These are phyloP conservation scores for Trichoderma koningiopsis DNA, from an alignment of 2,329 filamentous ascomycete genomes.

Conservation along the genomic window DNA sequence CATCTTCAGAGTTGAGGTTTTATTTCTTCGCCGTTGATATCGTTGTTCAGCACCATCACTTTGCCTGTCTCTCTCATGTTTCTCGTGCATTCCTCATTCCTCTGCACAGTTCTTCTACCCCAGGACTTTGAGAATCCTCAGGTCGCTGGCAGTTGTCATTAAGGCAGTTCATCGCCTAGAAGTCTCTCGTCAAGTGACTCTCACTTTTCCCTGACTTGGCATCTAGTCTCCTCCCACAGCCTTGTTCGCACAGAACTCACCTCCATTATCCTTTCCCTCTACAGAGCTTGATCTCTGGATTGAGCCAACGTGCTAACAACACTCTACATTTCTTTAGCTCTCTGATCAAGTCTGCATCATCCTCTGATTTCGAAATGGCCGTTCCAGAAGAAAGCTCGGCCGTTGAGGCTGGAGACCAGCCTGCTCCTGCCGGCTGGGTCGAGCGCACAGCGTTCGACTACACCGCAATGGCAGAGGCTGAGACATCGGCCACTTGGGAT, in stretches of 20 bases:
- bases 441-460: conserved; percentile 54
- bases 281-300: background rate
- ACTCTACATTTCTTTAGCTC: background rate
- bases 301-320: background rate
- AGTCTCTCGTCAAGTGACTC: conserved; percentile 6
- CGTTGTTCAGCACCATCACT: background rate
- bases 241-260: background rate
- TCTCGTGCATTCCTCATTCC: background rate
- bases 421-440: conserved; percentile 47
- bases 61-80: background rate
- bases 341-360: background rate
- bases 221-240: background rate
- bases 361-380: background rate
- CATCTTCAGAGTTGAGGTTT: background rate
- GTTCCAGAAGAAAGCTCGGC: conserved; percentile 26
- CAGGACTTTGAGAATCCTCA: background rate
- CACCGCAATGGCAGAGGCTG: conserved; percentile 32
- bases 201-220: background rate
- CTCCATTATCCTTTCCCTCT: background rate
- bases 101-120: background rate
- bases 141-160: background rate
- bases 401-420: background rate
- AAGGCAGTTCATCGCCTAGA: background rate
- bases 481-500: conserved; percentile 45
- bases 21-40: too few relatives aligned